Evolutionary conservation across 1,139 yeast genomes (phyloP), one percentile per base, ranked within the genome.

Genomic region (Debaryomyces subglobosus): DNA sequence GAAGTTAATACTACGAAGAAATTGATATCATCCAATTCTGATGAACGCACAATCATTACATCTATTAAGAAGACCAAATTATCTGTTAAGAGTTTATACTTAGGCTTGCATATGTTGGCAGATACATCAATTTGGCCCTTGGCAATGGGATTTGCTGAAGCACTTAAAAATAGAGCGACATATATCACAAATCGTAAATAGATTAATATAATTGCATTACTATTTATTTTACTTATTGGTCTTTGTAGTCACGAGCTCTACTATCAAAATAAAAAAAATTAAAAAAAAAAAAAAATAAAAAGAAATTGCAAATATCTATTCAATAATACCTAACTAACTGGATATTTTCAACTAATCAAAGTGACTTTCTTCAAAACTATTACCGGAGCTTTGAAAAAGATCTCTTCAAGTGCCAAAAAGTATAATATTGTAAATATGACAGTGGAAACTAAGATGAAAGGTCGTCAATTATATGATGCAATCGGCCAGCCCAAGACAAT

Each of bases 61-160:
- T 59, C 61, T 12, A 56, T 69, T 39, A 53, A 51, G 35, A 70
- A 72, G 27, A 77, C 82, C 5, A 71, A 79, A 55, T 68, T 86
- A 35, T 80, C 88, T 7, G 71, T 78, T 24, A 78, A 83, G 58
- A 77, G 83, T 25, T 65, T 86, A 44, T 82, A 84, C 51, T 66
- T 86, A 47, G 94, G 94, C 25, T 86, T 86, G 12, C 71, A 90
- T 53, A 82, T 86, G 29, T 72, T 87, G 47, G 89, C 90, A 1
- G 91, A 86, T 68, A 90, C 91, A 0, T 92, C 94, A 2, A 85
- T 86, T 13, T 86, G 94, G 94, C 92, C 94, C 1, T 77, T 85
- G 47, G 88, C 90, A 1, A 71, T 86, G 65, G 79, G 85, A 15
- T 85, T 86, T 67, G 91, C 91, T 0, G 91, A 85, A 61, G 90